Percentiles rank a stretch among this genome's conserved stretches.
Conservation (phyloP, 768 basidiomycete genomes). For the Termitomyces sp. region DNA sequence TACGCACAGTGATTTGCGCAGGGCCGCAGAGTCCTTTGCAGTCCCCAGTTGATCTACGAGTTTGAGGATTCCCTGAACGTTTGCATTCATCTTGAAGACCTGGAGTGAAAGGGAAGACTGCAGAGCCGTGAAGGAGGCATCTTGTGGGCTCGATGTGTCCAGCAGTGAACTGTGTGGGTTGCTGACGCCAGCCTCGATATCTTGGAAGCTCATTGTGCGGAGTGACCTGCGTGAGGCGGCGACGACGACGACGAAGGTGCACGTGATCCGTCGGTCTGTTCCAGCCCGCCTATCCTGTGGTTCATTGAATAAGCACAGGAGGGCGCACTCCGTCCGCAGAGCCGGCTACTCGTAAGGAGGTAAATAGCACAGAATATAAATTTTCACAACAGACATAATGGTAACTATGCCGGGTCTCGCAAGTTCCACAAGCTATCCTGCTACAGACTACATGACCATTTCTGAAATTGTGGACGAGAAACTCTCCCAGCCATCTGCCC, state of each 20-base stretch:
- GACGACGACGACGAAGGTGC: not conserved
- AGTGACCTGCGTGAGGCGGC: not conserved
- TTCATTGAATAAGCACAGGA: too few species aligned
- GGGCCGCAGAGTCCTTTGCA: conserved; percentile 66
- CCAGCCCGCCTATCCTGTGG: too few species aligned
- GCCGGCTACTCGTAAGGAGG: too few species aligned
- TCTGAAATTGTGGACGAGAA: too few species aligned
- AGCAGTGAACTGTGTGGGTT: conserved; percentile 31
- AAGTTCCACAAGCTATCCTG: too few species aligned
- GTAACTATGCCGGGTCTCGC: too few species aligned
- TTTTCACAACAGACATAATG: too few species aligned
- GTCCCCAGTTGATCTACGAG: conserved; percentile 97
- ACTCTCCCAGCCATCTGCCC: too few species aligned
- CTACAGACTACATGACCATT: too few species aligned
- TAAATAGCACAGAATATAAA: too few species aligned
- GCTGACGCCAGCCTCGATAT: conserved; percentile 46
- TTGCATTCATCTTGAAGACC: conserved; percentile 98
- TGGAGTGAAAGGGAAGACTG: conserved; percentile 85
- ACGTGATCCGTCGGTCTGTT: not conserved
- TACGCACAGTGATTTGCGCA: conserved; percentile 87
- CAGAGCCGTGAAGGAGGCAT: conserved; percentile 69
- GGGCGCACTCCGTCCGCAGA: too few species aligned
- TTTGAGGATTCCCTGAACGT: conserved; percentile 92
- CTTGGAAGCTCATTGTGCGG: conserved; percentile 51
- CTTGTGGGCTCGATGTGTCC: conserved; percentile 46